These are phyloP conservation scores for Hirschfeldia incana DNA, from an alignment of 345 rosid species.

Conservation along the genomic window DNA sequence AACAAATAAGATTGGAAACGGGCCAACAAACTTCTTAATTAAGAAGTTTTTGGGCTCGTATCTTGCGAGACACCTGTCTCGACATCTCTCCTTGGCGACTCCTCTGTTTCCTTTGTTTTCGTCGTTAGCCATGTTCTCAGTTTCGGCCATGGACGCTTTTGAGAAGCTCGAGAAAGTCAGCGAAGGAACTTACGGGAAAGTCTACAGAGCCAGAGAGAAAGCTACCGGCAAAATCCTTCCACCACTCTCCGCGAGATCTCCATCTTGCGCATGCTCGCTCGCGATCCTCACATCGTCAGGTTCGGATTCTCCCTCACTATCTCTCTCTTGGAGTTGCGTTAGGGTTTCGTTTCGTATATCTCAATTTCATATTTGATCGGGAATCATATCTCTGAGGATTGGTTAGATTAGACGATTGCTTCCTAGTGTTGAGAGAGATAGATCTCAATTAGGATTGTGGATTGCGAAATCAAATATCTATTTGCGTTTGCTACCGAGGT, in stretches of 20 bases:
- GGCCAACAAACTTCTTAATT: no score
- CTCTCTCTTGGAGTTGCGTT: not conserved
- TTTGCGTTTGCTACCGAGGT: no score
- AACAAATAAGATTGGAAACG: not conserved
- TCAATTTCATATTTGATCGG: not conserved
- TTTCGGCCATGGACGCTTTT: conserved; percentile 85
- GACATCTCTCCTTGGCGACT: no score
- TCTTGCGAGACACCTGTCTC: no score
- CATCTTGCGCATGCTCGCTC: conserved; percentile 95
- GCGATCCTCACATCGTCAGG: conserved; percentile 91
- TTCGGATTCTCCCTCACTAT: not conserved
- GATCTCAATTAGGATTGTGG: not conserved
- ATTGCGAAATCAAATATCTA: no score
- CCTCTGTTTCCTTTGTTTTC: no score
- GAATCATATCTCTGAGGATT: conserved; percentile 6
- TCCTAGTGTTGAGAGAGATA: not conserved
- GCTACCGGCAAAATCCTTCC: conserved; percentile 88
- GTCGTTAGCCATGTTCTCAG: no score
- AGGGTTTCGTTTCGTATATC: not conserved
- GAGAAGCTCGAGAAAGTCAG: conserved; percentile 99
- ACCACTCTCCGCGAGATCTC: conserved; percentile 99
- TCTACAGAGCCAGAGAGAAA: conserved; percentile 92
- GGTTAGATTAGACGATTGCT: not conserved
- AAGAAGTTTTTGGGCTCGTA: no score
- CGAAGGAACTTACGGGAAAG: conserved; percentile 97